These are phyloP conservation scores for Yamadazyma insecticola DNA, from an alignment of 805 yeast species.

Conservation along the genomic window DNA sequence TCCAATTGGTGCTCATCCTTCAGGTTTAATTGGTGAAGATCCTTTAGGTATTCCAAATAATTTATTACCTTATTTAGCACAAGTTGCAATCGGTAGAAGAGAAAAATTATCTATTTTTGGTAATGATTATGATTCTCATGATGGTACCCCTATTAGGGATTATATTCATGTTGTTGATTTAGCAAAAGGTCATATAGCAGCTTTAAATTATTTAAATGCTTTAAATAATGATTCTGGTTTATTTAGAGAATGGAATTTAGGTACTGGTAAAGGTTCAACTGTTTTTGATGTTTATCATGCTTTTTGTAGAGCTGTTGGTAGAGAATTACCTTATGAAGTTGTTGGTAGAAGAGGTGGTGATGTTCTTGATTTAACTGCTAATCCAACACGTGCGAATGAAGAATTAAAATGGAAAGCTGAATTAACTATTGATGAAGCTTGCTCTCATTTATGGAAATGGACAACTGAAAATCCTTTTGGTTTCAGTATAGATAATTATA, in stretches of 20 bases:
- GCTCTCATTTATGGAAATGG: constrained; percentile 77
- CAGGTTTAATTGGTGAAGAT: constrained; percentile 77
- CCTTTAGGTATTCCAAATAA: constrained; percentile 77
- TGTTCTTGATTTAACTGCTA: constrained; percentile 70
- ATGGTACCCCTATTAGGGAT: constrained; percentile 80
- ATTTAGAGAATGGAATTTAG: constrained; percentile 77
- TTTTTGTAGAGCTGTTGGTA: constrained; percentile 62
- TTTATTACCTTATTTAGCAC: constrained; percentile 69
- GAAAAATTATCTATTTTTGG: constrained; percentile 68
- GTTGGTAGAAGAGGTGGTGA: constrained; percentile 70
- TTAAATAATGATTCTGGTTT: constrained; percentile 37
- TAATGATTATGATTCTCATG: constrained; percentile 62
- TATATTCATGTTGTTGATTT: constrained; percentile 79
- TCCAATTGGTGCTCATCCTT: constrained; percentile 84
- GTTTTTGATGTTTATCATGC: constrained; percentile 67
- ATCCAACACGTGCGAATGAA: constrained; percentile 57
- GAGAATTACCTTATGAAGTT: constrained; percentile 59
- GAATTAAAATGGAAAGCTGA: constrained; percentile 66
- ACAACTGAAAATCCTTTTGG: constrained; percentile 65
- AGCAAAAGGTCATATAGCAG: constrained; percentile 73
- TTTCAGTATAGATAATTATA: constrained; percentile 31
- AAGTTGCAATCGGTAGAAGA: constrained; percentile 70
- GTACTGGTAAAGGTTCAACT: constrained; percentile 77
- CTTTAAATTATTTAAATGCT: constrained; percentile 50
- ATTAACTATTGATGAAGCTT: constrained; percentile 55